phyloP scores from a whole-genome alignment of 2,329 filamentous ascomycete genomes.

The Trichoderma endophyticum region DNA sequence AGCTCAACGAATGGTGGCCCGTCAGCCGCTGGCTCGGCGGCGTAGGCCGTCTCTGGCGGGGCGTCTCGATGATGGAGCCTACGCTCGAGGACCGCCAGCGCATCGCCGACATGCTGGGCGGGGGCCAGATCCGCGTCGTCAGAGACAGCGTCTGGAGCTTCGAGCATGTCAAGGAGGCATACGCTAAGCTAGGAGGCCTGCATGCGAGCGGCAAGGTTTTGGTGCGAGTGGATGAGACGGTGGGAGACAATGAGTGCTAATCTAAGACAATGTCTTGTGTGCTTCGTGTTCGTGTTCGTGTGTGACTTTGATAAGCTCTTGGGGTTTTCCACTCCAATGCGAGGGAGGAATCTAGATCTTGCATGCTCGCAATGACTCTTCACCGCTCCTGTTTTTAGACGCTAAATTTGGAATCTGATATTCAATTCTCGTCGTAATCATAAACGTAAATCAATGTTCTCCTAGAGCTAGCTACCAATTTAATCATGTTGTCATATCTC shows the following conservation, averaged over 20 bases:
- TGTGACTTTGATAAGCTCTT: background rate
- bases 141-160: slow-evolving; percentile 39
- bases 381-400: background rate
- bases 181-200: slow-evolving; percentile 32
- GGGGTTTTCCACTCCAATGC: background rate
- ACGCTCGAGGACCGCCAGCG: slow-evolving; percentile 33
- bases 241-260: slow-evolving; percentile 27
- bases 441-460: background rate
- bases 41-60: slow-evolving; percentile 35
- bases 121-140: slow-evolving; percentile 35
- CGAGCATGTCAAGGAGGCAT: slow-evolving; percentile 37
- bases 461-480: background rate
- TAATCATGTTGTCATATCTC: slow-evolving; percentile 6
- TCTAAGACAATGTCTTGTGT: slow-evolving; percentile 5
- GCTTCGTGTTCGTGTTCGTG: slow-evolving; percentile 13
- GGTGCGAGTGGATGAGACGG: slow-evolving; percentile 30
- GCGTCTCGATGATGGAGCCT: slow-evolving; percentile 35
- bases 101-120: slow-evolving; percentile 33
- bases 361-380: background rate
- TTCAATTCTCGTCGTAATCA: background rate
- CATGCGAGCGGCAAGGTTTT: slow-evolving; percentile 40
- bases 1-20: slow-evolving; percentile 40
- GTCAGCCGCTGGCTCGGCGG: slow-evolving; percentile 35
- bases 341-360: background rate
- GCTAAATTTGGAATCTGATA: background rate